These are phyloP conservation scores for Trichoderma semiorbis DNA, from an alignment of 2,329 filamentous ascomycete genomes.

Conservation along the genomic window DNA sequence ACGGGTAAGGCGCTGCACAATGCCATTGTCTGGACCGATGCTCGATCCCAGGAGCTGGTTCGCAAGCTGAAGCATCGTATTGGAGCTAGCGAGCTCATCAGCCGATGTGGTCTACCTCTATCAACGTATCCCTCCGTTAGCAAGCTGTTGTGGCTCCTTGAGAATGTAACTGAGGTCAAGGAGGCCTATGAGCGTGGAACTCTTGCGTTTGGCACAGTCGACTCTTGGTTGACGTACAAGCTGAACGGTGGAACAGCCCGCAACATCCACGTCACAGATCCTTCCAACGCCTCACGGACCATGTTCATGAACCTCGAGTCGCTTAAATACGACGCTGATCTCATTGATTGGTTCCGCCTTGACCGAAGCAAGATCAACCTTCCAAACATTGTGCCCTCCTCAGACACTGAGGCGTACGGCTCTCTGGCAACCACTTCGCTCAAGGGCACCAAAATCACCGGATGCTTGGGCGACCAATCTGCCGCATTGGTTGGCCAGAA, in stretches of 20 bases:
- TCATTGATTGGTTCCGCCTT: conserved; percentile 72
- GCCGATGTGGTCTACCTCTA: conserved; percentile 71
- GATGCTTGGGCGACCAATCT: conserved; percentile 78
- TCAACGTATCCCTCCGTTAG: conserved; percentile 79
- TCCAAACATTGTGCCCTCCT: conserved; percentile 74
- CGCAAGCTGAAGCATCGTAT: conserved; percentile 65
- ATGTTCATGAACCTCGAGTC: conserved; percentile 85
- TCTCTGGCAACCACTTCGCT: conserved; percentile 57
- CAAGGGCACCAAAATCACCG: conserved; percentile 67
- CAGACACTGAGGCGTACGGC: conserved; percentile 67
- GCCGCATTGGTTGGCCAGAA: conserved; percentile 77
- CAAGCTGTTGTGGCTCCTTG: conserved; percentile 74
- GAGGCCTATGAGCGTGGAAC: conserved; percentile 68
- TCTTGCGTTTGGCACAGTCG: conserved; percentile 75
- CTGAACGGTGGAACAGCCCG: conserved; percentile 67
- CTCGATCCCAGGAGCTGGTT: conserved; percentile 68
- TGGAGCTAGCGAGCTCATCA: conserved; percentile 63
- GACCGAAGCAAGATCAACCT: conserved; percentile 66
- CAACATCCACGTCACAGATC: conserved; percentile 70
- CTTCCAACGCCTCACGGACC: conserved; percentile 78
- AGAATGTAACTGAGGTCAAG: conserved; percentile 63
- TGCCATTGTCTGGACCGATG: conserved; percentile 83
- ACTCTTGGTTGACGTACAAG: conserved; percentile 77
- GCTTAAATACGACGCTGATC: conserved; percentile 68
- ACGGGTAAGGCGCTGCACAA: conserved; percentile 76